A percentile compares a stretch with the other conserved stretches of the same genome.
These are phyloP conservation scores for Papiliotrema laurentii DNA, from an alignment of 1,284 basidiomycete species.

Conservation along the genomic window DNA sequence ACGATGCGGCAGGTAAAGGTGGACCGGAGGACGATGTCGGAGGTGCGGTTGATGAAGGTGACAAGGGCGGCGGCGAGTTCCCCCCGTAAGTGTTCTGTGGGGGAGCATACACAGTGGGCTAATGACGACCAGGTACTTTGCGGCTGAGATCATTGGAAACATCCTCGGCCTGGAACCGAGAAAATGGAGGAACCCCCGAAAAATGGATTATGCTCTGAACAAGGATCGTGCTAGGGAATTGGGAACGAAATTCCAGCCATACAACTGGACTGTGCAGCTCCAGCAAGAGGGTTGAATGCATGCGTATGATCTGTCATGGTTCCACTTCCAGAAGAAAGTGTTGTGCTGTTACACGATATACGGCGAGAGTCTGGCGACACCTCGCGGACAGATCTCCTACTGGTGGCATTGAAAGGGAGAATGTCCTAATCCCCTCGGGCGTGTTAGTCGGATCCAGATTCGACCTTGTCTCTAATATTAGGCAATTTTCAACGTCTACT, in stretches of 20 bases:
- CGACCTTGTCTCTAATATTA: no score
- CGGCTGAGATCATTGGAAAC: constrained; percentile 90
- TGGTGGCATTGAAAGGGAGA: no score
- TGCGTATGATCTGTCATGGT: background rate
- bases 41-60: constrained; percentile 68
- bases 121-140: constrained; percentile 68
- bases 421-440: no score
- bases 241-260: constrained; percentile 46
- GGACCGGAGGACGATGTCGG: constrained; percentile 60
- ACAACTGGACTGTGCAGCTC: constrained; percentile 46
- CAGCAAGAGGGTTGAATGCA: background rate
- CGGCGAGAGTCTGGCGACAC: no score
- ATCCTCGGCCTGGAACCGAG: constrained; percentile 83
- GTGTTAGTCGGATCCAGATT: no score
- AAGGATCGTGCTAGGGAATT: constrained; percentile 60
- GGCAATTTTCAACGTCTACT: no score
- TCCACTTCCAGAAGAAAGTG: no score
- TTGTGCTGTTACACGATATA: no score
- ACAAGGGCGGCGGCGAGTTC: constrained; percentile 82
- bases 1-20: constrained; percentile 55
- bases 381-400: no score
- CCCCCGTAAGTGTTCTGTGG: constrained; percentile 64
- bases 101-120: no score
- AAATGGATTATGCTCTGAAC: constrained; percentile 66
- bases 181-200: constrained; percentile 74